Evolutionary conservation across 2,329 filamentous ascomycete species (phyloP), one percentile per base, ranked within the genome.

Genomic region (Trichoderma sp.): DNA sequence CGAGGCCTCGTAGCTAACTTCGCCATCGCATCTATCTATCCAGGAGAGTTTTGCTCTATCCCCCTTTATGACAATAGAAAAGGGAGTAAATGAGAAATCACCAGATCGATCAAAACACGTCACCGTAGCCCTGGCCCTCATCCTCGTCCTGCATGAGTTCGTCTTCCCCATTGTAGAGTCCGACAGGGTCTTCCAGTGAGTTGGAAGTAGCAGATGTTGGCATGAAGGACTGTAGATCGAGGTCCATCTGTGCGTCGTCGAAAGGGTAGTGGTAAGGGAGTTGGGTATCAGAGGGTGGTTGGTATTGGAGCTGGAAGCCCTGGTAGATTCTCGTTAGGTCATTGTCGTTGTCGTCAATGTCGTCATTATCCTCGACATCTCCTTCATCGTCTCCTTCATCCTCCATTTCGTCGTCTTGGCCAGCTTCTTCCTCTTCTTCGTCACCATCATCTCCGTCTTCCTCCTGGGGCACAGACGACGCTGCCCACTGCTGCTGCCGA

Each of bases 361-460:
- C 11, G 11, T 53, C 28, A 8, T 63, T 36, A 8, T 66, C 72
- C 9, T 69, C 71, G 5, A 63, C 66, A 39, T 36, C 28, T 12
- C 55, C 68, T 30, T 53, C 34, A 13, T 23, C 53, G 3, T 30
- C 55, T 30, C 12, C 55, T 58, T 53, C 53, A 34, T 17, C 15
- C 2, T 28, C 20, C 8, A 70, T 34, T n/a, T 75, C 75, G 6
- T 67, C 71, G 3, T 68, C 72, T 17, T 73, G 71, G 2, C 68
- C 23, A 23, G 23, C 23, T 23, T 23, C 23, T 26, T 26, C 26
- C 26, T 26, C 70, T 23, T 17, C 50, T 30, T 9, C 50, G 3
- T 36, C 50, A 23, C 28, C 23, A 15, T 39, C 67, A 34, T 12
- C 64, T 43, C 11, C 28, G 12, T 58, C 53, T 34, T 13, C 17